Evolutionary conservation across 805 yeast species (phyloP).

Genomic region (Ogataea naganishii): DNA sequence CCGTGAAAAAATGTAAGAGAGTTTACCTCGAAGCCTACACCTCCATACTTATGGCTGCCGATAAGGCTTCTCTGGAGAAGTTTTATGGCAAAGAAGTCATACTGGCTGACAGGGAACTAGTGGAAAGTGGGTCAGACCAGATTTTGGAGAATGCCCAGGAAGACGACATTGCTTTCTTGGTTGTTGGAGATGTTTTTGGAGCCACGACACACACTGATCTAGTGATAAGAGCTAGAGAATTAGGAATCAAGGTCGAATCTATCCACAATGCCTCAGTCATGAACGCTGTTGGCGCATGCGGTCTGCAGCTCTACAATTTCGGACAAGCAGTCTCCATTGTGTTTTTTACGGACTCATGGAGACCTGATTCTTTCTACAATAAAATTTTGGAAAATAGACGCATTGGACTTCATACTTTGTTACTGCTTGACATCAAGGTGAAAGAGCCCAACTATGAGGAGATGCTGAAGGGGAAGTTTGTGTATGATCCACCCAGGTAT

Average conservation of each 20-base stretch:
- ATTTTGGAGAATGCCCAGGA: constrained; percentile 69
- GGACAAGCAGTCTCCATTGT: constrained; percentile 98
- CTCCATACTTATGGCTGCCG: constrained; percentile 90
- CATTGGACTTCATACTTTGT: constrained; percentile 85
- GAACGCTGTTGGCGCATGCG: constrained; percentile 99
- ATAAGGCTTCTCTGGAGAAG: constrained; percentile 60
- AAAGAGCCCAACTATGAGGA: constrained; percentile 94
- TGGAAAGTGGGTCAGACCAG: constrained; percentile 79
- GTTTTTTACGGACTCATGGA: constrained; percentile 91
- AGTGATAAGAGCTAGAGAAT: constrained; percentile 83
- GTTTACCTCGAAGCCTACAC: constrained; percentile 97
- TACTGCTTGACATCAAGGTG: constrained; percentile 86
- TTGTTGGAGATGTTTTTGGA: constrained; percentile 96
- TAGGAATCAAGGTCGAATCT: constrained; percentile 66
- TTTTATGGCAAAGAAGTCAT: constrained; percentile 82
- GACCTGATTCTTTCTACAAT: constrained; percentile 91
- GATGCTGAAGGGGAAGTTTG: constrained; percentile 83
- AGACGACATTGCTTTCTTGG: constrained; percentile 87
- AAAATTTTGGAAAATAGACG: constrained; percentile 83
- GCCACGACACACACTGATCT: constrained; percentile 97
- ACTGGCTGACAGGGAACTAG: constrained; percentile 91
- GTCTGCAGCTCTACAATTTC: constrained; percentile 86
- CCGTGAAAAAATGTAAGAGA: constrained; percentile 72
- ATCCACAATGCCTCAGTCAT: constrained; percentile 94
- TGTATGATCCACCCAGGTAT: constrained; percentile 95